Conservation (phyloP, 257 asterid species). For the Plantago ovata region DNA sequence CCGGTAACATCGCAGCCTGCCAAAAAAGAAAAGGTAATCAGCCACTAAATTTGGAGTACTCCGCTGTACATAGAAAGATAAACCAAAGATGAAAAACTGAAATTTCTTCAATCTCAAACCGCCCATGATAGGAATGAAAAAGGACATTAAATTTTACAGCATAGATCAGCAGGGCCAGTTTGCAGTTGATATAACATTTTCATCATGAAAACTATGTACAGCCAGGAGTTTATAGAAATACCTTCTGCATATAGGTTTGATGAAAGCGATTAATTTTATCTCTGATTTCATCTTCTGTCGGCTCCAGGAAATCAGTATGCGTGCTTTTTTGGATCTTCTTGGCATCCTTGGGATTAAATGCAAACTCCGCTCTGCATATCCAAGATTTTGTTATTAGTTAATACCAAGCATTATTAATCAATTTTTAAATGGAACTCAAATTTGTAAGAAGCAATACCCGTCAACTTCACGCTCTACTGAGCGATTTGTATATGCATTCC, state of each 20-base stretch:
- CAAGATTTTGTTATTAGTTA: constrained; percentile 2
- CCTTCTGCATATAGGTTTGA: constrained; percentile 48
- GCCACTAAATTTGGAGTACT: too few relatives aligned
- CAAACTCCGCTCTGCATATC: constrained; percentile 52
- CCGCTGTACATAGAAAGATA: too few relatives aligned
- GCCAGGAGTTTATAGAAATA: constrained; percentile 18
- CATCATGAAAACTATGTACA: neutral
- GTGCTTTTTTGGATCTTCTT: constrained; percentile 39
- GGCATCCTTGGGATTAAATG: constrained; percentile 82
- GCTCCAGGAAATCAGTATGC: constrained; percentile 35
- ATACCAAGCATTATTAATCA: constrained; percentile 9
- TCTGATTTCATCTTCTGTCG: constrained; percentile 57
- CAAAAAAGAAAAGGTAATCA: too few relatives aligned
- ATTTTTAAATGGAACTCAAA: neutral
- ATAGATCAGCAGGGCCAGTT: neutral
- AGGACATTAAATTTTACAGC: too few relatives aligned
- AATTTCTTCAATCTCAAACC: neutral
- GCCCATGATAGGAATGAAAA: neutral
- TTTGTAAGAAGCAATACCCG: constrained; percentile 45
- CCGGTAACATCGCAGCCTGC: constrained; percentile 51
- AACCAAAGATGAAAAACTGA: too few relatives aligned
- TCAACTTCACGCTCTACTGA: constrained; percentile 44
- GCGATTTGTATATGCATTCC: constrained; percentile 37
- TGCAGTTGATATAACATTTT: neutral
- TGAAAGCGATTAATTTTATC: constrained; percentile 55